Conservation (phyloP, 441 rosid genomes). For the Melastoma candidum region DNA sequence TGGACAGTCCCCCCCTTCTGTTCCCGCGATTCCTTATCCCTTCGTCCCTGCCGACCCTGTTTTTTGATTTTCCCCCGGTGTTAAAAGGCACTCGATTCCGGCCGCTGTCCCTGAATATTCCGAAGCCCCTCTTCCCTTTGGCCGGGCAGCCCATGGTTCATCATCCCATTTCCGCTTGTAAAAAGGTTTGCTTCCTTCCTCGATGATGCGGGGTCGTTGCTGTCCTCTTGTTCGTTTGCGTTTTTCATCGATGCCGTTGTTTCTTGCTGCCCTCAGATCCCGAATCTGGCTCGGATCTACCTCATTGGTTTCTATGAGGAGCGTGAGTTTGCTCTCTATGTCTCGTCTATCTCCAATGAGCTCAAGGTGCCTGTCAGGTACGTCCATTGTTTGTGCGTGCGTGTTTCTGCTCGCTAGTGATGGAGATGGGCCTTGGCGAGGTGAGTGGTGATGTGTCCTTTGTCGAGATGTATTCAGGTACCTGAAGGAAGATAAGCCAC, state of each 20-base stretch:
- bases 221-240: too few species aligned
- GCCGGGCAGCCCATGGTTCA: slow-evolving; percentile 96
- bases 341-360: slow-evolving; percentile 80
- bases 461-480: slow-evolving; percentile 3
- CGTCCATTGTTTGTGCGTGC: too few species aligned
- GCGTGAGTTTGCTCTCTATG: slow-evolving; percentile 69
- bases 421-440: too few species aligned
- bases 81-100: slow-evolving; percentile 69
- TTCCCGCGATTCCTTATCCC: not conserved
- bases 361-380: slow-evolving; percentile 77
- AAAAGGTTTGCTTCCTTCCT: slow-evolving; percentile 32
- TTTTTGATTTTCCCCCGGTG: not conserved
- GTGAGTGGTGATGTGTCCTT: too few species aligned
- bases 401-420: too few species aligned
- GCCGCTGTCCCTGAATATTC: slow-evolving; percentile 70
- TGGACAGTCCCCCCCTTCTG: too few species aligned
- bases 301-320: slow-evolving; percentile 85
- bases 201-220: too few species aligned
- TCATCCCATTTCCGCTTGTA: slow-evolving; percentile 93
- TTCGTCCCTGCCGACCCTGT: not conserved
- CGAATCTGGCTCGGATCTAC: slow-evolving; percentile 65
- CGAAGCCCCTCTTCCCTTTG: slow-evolving; percentile 77
- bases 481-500: slow-evolving; percentile 19
- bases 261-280: slow-evolving; percentile 32
- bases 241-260: not conserved